These are phyloP conservation scores for Xanthoparmelia taractica DNA, from an alignment of 495 filamentous ascomycete genomes.

Conservation along the genomic window DNA sequence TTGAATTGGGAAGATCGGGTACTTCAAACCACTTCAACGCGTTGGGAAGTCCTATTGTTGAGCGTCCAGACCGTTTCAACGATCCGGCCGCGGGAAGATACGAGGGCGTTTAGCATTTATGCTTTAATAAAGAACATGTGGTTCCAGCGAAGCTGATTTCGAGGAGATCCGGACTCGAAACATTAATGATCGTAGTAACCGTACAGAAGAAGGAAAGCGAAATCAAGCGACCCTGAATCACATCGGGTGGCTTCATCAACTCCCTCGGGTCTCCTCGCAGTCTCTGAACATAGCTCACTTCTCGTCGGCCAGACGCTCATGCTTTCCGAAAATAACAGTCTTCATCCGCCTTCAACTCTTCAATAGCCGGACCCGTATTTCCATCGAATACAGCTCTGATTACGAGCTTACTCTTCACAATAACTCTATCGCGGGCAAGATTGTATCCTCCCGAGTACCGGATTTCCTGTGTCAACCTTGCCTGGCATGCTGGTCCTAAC, in stretches of 20 bases:
- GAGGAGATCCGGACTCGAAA: neutral
- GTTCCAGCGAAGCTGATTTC: neutral
- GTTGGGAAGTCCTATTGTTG: neutral
- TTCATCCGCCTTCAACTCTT: slow-evolving; percentile 24
- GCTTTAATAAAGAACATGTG: neutral
- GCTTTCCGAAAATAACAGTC: slow-evolving; percentile 6
- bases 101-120: neutral
- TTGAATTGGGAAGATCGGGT: neutral
- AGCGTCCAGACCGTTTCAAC: neutral
- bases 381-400: slow-evolving; percentile 42
- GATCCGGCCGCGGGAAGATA: neutral
- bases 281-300: slow-evolving; percentile 26
- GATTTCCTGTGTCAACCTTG: neutral
- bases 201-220: neutral
- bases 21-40: neutral
- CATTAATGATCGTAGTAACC: neutral
- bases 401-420: slow-evolving; percentile 24
- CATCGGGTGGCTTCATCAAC: slow-evolving; percentile 39
- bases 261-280: slow-evolving; percentile 32
- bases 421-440: slow-evolving; percentile 41
- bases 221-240: no score
- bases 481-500: no score
- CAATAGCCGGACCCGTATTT: slow-evolving; percentile 22
- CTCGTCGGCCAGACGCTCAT: slow-evolving; percentile 1
- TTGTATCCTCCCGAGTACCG: slow-evolving; percentile 28